These are phyloP conservation scores for Suillus ampliporus DNA, from an alignment of 768 basidiomycete species.

Conservation along the genomic window DNA sequence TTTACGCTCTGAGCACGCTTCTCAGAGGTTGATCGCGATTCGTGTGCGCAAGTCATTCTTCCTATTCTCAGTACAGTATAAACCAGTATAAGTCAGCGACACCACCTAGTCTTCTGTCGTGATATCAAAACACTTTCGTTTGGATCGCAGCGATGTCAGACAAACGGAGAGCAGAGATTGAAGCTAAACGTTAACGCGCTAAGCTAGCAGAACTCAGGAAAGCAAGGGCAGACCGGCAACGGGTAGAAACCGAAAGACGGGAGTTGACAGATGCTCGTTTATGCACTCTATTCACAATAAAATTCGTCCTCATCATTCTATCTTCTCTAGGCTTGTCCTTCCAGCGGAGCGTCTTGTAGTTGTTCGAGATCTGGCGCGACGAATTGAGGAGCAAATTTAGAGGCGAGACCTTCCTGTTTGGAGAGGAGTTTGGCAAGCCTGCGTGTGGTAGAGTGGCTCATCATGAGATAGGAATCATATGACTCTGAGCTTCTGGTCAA, in stretches of 20 bases:
- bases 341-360: constrained; percentile 45
- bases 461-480: no score
- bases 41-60: neutral
- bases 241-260: constrained; percentile 50
- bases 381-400: no score
- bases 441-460: no score
- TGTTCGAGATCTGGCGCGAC: no score
- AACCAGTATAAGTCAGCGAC: no score
- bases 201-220: constrained; percentile 86
- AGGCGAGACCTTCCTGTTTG: no score
- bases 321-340: constrained; percentile 43
- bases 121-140: neutral
- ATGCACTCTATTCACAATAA: constrained; percentile 9
- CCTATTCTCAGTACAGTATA: no score
- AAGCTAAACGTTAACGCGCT: constrained; percentile 85
- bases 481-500: no score
- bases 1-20: neutral
- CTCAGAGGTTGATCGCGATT: no score
- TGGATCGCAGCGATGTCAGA: constrained; percentile 52
- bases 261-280: constrained; percentile 31
- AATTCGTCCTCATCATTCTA: constrained; percentile 9
- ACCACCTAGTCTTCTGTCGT: neutral
- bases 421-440: no score
- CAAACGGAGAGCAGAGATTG: constrained; percentile 84
- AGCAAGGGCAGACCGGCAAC: constrained; percentile 74